Percentiles rank a stretch among this genome's conserved stretches.
These are phyloP conservation scores for Gaertneriomyces semiglobifer DNA, from an alignment of 192 early-diverging fungal species.

Conservation along the genomic window DNA sequence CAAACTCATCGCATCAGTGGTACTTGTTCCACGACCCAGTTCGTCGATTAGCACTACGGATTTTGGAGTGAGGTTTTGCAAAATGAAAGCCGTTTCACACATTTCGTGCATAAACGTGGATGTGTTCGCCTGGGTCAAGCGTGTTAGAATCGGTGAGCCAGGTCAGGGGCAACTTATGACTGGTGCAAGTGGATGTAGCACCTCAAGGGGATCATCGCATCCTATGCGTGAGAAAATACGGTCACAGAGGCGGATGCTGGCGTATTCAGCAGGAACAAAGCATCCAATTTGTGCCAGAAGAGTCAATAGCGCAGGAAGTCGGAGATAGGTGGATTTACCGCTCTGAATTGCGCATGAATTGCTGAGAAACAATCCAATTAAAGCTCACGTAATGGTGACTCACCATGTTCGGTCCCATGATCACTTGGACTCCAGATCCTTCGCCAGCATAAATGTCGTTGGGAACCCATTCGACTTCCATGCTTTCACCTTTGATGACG, in stretches of 20 bases:
- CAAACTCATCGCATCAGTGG: conserved; percentile 67
- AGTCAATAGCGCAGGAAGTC: conserved; percentile 70
- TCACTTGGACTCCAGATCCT: conserved; percentile 63
- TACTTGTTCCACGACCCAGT: conserved; percentile 75
- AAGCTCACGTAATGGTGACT: background rate
- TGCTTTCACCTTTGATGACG: conserved; percentile 42
- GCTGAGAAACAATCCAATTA: background rate
- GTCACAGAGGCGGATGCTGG: conserved; percentile 67
- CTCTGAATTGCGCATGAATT: conserved; percentile 20
- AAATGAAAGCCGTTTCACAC: conserved; percentile 77
- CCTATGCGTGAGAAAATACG: conserved; percentile 75
- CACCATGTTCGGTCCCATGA: conserved; percentile 90
- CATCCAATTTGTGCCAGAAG: conserved; percentile 86
- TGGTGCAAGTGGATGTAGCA: background rate
- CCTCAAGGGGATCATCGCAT: conserved; percentile 60
- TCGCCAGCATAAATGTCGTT: conserved; percentile 66
- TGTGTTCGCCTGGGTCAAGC: conserved; percentile 35
- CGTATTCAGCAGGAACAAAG: conserved; percentile 79
- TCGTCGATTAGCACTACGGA: conserved; percentile 87
- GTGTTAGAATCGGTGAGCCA: no score
- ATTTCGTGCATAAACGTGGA: conserved; percentile 87
- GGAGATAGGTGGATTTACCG: conserved; percentile 83
- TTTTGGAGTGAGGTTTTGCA: conserved; percentile 65
- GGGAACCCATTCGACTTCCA: conserved; percentile 50
- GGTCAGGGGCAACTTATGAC: no score